phyloP scores from a whole-genome alignment of 257 asterid genomes.

The Oldenlandia corymbosa region DNA sequence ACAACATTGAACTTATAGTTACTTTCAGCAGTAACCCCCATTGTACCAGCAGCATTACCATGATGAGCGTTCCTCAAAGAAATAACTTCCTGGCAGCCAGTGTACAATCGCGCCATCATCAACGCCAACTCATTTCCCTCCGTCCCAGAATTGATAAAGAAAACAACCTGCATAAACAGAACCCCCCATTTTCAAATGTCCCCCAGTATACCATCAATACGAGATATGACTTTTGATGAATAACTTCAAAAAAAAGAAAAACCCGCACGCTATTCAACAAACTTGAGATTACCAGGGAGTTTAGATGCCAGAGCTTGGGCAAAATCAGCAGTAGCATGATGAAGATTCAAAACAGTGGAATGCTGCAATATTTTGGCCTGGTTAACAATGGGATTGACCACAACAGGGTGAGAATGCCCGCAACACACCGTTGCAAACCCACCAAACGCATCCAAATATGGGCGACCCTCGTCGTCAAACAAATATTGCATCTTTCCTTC shows the following conservation, averaged over 20 bases:
- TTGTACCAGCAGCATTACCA: slow-evolving; percentile 85
- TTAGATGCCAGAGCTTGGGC: slow-evolving; percentile 88
- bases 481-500: slow-evolving; percentile 95
- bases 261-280: no score
- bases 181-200: background rate
- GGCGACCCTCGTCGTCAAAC: slow-evolving; percentile 69
- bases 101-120: slow-evolving; percentile 74
- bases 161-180: slow-evolving; percentile 53
- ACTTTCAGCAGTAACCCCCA: slow-evolving; percentile 86
- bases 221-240: background rate
- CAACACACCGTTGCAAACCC: slow-evolving; percentile 89
- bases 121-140: slow-evolving; percentile 93
- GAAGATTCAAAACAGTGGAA: slow-evolving; percentile 70
- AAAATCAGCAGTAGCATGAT: slow-evolving; percentile 77
- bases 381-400: slow-evolving; percentile 69
- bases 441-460: slow-evolving; percentile 85
- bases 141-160: slow-evolving; percentile 93
- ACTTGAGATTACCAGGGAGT: slow-evolving; percentile 85
- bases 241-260: background rate
- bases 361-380: slow-evolving; percentile 81
- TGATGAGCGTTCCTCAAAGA: slow-evolving; percentile 88
- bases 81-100: slow-evolving; percentile 66
- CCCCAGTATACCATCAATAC: background rate
- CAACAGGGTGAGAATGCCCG: slow-evolving; percentile 94
- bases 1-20: slow-evolving; percentile 80